Evolutionary conservation across 1,284 basidiomycete genomes (phyloP).

Genomic region (Abortiporus biennis): DNA sequence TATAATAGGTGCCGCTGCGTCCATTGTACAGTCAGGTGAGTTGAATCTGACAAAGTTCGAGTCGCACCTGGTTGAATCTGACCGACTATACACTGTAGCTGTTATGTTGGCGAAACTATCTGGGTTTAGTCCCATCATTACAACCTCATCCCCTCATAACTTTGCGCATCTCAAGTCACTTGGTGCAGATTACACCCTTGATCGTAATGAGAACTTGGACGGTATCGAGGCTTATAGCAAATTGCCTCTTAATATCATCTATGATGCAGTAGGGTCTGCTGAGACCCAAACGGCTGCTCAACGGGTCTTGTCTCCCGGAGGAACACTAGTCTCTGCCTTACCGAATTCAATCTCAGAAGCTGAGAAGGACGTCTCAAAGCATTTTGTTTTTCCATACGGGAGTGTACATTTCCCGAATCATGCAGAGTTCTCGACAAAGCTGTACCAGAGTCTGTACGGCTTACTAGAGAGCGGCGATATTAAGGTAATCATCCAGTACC

Average conservation of each 20-base stretch:
- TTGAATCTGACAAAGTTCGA: not conserved
- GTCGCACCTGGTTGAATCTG: too few relatives aligned
- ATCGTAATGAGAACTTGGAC: conserved; percentile 7
- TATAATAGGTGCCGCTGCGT: conserved; percentile 26
- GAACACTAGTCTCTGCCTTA: conserved; percentile 6
- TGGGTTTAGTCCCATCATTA: conserved; percentile 43
- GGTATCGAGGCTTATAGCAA: conserved; percentile 8
- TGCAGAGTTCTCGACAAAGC: conserved; percentile 1
- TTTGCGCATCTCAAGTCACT: conserved; percentile 35
- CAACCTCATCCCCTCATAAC: conserved; percentile 40
- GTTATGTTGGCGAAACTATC: conserved; percentile 42
- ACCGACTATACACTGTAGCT: conserved; percentile 12
- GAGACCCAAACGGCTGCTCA: conserved; percentile 11
- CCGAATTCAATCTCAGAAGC: not conserved
- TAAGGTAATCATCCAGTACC: conserved; percentile 6
- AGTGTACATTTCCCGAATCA: not conserved
- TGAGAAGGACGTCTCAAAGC: not conserved
- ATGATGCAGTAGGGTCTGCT: conserved; percentile 5
- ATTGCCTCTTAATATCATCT: conserved; percentile 9
- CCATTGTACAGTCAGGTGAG: conserved; percentile 27
- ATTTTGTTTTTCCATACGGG: conserved; percentile 1
- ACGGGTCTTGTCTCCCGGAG: conserved; percentile 9
- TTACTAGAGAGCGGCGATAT: conserved; percentile 6
- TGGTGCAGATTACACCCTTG: conserved; percentile 44
- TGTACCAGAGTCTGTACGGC: conserved; percentile 5